A percentile compares a stretch with the other conserved stretches of the same genome.
Conservation (phyloP, 106 monocot species). For the Phalaenopsis equestris region DNA sequence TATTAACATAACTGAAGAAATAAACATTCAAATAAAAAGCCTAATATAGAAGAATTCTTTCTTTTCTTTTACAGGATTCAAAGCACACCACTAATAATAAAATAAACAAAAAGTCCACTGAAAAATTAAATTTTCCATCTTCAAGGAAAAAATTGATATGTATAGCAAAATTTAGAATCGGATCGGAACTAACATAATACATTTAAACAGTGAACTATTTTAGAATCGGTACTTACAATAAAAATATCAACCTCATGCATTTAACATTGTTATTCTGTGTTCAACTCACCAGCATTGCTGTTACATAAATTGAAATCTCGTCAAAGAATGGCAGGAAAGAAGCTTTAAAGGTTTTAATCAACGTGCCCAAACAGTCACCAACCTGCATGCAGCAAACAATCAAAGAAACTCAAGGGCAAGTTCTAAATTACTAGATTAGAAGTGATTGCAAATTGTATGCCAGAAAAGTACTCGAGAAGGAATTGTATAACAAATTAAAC, state of each 20-base stretch:
- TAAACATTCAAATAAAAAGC: not conserved
- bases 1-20: not conserved
- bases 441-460: not conserved
- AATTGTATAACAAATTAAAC: not conserved
- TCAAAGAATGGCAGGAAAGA: slow-evolving; percentile 96
- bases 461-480: not conserved
- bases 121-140: not conserved
- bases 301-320: slow-evolving; percentile 78
- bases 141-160: not conserved
- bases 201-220: not conserved
- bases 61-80: not conserved
- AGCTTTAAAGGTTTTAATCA: slow-evolving; percentile 86
- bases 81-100: not conserved
- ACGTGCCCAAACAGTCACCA: slow-evolving; percentile 80
- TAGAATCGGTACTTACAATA: not conserved
- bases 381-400: slow-evolving; percentile 28
- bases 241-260: not conserved
- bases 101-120: not conserved
- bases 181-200: not conserved
- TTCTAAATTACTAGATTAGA: not conserved
- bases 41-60: not conserved
- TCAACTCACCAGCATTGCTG: slow-evolving; percentile 87
- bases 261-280: not conserved
- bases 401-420: not conserved
- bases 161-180: not conserved